Evolutionary conservation across 495 filamentous ascomycete species (phyloP).

Genomic region (Neurospora sp.): DNA sequence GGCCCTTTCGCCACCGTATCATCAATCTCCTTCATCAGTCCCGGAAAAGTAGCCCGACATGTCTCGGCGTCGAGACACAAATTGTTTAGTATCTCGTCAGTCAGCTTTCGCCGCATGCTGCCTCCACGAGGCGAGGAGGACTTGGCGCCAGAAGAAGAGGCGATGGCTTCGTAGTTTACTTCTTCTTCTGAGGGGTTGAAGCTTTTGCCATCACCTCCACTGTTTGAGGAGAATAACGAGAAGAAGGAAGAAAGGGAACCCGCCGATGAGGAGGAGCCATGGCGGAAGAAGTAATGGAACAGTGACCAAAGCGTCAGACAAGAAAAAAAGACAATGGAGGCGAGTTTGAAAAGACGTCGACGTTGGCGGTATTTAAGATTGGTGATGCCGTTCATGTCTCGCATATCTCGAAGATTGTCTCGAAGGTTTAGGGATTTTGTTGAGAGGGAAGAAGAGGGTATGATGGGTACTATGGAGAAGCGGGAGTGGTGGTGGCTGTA

Average conservation of each 20-base stretch:
- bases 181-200: constrained; percentile 19
- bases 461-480: neutral
- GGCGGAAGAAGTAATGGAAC: neutral
- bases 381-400: neutral
- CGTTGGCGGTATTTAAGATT: neutral
- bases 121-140: neutral
- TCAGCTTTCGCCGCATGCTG: neutral
- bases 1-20: constrained; percentile 32
- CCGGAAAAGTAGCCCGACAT: constrained; percentile 36
- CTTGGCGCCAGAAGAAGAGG: neutral
- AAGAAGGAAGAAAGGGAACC: no score
- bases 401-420: neutral
- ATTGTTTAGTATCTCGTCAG: constrained; percentile 26
- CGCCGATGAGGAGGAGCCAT: no score
- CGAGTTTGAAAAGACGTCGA: neutral
- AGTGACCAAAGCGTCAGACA: neutral
- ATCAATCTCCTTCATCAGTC: constrained; percentile 36
- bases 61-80: constrained; percentile 30
- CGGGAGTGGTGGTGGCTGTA: neutral
- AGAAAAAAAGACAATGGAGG: neutral
- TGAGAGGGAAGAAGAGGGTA: no score
- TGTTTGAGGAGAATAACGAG: no score
- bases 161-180: neutral
- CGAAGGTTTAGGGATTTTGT: neutral
- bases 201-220: no score